Base-by-base conservation (phyloP, 495 filamentous ascomycete genomes). In the Daldinia concentrica region DNA sequence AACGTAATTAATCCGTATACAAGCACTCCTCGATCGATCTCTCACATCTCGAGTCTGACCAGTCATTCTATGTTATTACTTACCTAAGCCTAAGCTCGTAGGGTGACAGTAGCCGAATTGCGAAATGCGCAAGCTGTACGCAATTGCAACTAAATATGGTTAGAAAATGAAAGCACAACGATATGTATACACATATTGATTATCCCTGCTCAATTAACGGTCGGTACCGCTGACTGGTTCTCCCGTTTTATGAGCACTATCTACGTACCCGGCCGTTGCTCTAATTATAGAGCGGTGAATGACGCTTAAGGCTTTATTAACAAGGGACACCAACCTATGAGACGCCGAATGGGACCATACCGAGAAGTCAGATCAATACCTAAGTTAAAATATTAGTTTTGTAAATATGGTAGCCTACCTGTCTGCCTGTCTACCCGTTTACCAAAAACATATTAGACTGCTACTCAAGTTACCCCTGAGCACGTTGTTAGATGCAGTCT, bases 211-310 rank as follows among this genome's bases (percentile, higher is more conserved):
- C 17, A 39, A 34, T 59, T 14, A 39, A 34, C 34, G 57, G 62
- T 50, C 51, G 62, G 60, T 39, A 59, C 58, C 58, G 51, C 50
- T 37, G 36, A 54, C 56, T 61, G 17, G 50, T 39, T 17, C 48
- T 57, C 17, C 50, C 52, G 29, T 69, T 34, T 59, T 52, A 41
- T 37, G 45, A 54, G 29, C 12, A 30, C 29, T 24, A 30, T 54
- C 22, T 54, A 62, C 43, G 43, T 68, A 68, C 51, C 22, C 36
- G 36, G 11, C 65, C 50, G 27, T 51, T 52, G 36, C 62, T 62
- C 68, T 71, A 71, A 71, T 71, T 62, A 66, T 71, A 71, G 68
- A 65, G 45, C 17, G 48, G 37, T 57, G 54, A 30, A 29, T 54
- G 5, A 30, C 14, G 24, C 50, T 54, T 30, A 17, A 54, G 30